phyloP scores from a whole-genome alignment of 2,329 filamentous ascomycete species.

The Thelonectria discophora region DNA sequence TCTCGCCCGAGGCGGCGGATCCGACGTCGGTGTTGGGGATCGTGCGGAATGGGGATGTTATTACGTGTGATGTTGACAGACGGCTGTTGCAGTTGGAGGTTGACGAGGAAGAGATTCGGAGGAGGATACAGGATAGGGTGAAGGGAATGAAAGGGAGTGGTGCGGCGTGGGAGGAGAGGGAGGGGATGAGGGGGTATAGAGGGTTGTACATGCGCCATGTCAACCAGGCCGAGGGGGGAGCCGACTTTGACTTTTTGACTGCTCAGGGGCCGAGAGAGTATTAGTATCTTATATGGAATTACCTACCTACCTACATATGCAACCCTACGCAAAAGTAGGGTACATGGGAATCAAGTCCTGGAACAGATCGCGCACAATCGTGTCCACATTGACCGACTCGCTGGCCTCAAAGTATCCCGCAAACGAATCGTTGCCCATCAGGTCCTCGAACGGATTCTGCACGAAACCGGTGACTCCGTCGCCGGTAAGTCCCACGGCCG shows the following conservation, averaged over 20 bases:
- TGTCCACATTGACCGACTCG: conserved; percentile 45
- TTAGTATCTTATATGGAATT: too few relatives aligned
- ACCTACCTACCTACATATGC: too few relatives aligned
- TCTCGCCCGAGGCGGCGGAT: conserved; percentile 82
- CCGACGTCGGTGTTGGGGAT: conserved; percentile 82
- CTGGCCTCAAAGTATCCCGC: conserved; percentile 42
- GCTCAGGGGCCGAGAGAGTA: conserved; percentile 47
- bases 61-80: conserved; percentile 80
- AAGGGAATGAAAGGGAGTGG: conserved; percentile 45
- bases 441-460: conserved; percentile 39
- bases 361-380: conserved; percentile 47
- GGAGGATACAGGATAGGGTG: conserved; percentile 69
- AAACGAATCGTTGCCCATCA: conserved; percentile 39
- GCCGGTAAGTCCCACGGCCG: conserved; percentile 1
- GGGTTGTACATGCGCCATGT: conserved; percentile 68
- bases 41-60: conserved; percentile 77
- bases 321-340: conserved; percentile 25
- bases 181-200: conserved; percentile 62
- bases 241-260: conserved; percentile 70
- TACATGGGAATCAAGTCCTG: conserved; percentile 49
- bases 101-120: conserved; percentile 72
- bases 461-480: conserved; percentile 16
- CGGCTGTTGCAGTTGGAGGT: conserved; percentile 68
- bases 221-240: conserved; percentile 67
- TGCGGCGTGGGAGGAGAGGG: conserved; percentile 48